Base-by-base conservation (phyloP, 2,329 filamentous ascomycete genomes). In the Thelonectria blattea region DNA sequence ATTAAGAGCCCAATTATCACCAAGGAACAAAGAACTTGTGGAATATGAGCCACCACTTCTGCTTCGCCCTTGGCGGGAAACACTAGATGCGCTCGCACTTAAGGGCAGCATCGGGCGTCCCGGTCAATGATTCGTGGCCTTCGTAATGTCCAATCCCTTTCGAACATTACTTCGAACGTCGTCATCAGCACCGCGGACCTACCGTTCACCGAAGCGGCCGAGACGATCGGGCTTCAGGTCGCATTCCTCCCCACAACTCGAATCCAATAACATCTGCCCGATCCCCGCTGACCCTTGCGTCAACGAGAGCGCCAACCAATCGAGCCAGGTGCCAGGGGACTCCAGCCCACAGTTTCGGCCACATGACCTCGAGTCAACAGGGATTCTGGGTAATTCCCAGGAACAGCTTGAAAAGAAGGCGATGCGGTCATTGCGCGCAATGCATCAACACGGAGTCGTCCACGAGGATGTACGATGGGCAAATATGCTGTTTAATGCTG, bases 111-210 rank as follows among this genome's bases (percentile, higher is more conserved):
- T 58, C 15, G 60, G 56, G 24, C 61, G 62, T 47, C 41, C 52
- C 43, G 59, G 67, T 61, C 64, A 69, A 51, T 78, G 74, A 56
- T 76, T 75, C 58, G 50, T 65, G n/a, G 75, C 73, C 61, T 60
- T 72, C 34, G 66, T 75, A 48, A 77, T 67, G 61, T 77, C 72
- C 27, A 77, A 58, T 56, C 71, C 70, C 46, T 61, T 55, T 55
- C 73, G 73, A 15, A 81, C 57, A 37, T 65, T 54, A 17, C 56
- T 66, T 60, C 53, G 65, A 64, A 78, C 68, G 61, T 79, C 71
- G 63, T 80, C 73, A 53, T 72, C 70, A 43, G 47, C 60, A 24
- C 62, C 67, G 39, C 62, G 50, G 10, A 81, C 60, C 32, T 51
- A 24, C 11, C 12, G 14, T 18, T 30, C 8, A 52, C 18, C 12